phyloP scores from a whole-genome alignment of 139 green algal genomes.

The Coelastrella sp. region DNA sequence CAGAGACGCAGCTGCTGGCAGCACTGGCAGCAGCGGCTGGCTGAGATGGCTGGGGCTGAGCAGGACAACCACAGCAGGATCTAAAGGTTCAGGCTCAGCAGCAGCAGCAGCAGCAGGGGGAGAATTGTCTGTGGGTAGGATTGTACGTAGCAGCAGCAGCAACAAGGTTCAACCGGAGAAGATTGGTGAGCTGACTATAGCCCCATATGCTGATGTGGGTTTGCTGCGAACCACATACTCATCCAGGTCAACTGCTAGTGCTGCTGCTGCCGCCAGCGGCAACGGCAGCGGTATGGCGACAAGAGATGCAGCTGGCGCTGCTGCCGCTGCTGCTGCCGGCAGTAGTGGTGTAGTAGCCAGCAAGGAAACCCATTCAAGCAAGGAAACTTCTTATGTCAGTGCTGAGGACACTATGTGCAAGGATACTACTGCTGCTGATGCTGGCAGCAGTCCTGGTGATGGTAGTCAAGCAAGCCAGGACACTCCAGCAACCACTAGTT shows the following conservation, averaged over 20 bases:
- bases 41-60: background rate
- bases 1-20: background rate
- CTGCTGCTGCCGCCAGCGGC: background rate
- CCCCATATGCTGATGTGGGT: slow-evolving; percentile 7
- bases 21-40: background rate
- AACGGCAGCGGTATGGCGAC: background rate
- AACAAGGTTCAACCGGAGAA: background rate
- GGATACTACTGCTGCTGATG: background rate
- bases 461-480: background rate
- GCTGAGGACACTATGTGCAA: background rate
- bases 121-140: background rate
- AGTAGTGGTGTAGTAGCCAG: background rate
- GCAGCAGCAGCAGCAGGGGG: background rate
- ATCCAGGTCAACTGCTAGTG: background rate
- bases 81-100: background rate
- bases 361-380: background rate
- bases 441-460: background rate
- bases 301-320: background rate
- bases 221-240: background rate
- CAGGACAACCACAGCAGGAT: too few species aligned
- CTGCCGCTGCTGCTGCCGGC: background rate
- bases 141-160: background rate
- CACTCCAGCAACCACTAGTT: background rate
- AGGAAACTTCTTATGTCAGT: background rate
- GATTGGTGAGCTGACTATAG: background rate